Percentiles rank a stretch among this genome's conserved stretches.
These are phyloP conservation scores for Biancaea sappan DNA, from an alignment of 306 rosid genomes.

Conservation along the genomic window DNA sequence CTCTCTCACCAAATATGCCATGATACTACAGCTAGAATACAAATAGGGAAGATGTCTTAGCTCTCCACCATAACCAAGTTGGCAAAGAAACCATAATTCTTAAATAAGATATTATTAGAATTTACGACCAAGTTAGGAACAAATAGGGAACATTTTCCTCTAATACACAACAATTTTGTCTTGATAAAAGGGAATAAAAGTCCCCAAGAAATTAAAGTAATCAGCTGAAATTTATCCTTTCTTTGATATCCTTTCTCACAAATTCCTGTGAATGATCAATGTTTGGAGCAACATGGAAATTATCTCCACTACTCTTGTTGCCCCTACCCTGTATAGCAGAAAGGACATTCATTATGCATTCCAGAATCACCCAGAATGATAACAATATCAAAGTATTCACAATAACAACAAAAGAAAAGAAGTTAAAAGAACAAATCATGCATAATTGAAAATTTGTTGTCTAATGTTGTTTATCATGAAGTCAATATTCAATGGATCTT, in stretches of 20 bases:
- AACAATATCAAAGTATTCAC: not conserved
- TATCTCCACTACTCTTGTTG: slow-evolving; percentile 96
- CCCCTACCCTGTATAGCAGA: slow-evolving; percentile 77
- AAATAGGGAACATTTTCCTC: slow-evolving; percentile 7
- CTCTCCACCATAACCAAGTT: not conserved
- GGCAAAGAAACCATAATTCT: not conserved
- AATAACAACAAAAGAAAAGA: not conserved
- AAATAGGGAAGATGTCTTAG: not conserved
- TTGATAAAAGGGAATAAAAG: not conserved
- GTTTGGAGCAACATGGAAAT: slow-evolving; percentile 97
- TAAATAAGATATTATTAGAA: slow-evolving; percentile 7
- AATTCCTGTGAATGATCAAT: slow-evolving; percentile 99
- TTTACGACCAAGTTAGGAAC: not conserved
- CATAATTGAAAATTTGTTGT: not conserved
- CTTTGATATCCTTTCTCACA: slow-evolving; percentile 92
- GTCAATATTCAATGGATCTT: too few species aligned
- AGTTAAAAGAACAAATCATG: not conserved
- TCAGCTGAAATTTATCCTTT: slow-evolving; percentile 54
- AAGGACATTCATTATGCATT: slow-evolving; percentile 17
- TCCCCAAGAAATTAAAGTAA: slow-evolving; percentile 1
- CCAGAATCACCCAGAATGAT: slow-evolving; percentile 24
- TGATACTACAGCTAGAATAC: not conserved
- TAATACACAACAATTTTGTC: slow-evolving; percentile 2
- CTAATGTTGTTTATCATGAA: not conserved
- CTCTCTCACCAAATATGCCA: too few species aligned